phyloP scores from a whole-genome alignment of 306 rosid genomes.

The Vicia sativa region DNA sequence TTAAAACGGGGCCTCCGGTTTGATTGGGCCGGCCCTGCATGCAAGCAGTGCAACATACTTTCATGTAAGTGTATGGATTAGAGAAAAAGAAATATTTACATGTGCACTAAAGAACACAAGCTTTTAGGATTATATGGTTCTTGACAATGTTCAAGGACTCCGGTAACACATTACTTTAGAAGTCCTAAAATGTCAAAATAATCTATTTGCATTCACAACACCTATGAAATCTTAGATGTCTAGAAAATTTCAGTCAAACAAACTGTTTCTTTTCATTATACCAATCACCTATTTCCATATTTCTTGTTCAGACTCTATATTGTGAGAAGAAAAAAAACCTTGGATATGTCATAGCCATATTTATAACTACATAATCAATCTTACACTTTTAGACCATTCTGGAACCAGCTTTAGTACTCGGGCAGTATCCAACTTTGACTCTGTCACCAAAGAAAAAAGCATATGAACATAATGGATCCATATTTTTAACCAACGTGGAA shows the following conservation, averaged over 20 bases:
- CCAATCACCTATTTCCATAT: background rate
- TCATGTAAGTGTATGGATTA: conserved; percentile 7
- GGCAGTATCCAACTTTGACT: conserved; percentile 67
- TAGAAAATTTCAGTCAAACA: conserved; percentile 6
- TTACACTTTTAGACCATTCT: conserved; percentile 92
- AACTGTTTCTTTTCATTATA: background rate
- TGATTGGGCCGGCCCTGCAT: too few relatives aligned
- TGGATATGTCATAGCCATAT: conserved; percentile 18
- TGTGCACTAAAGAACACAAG: conserved; percentile 21
- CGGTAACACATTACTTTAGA: conserved; percentile 5
- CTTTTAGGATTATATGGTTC: conserved; percentile 21
- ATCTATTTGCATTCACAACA: conserved; percentile 24
- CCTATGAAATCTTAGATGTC: background rate
- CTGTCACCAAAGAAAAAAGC: conserved; percentile 49
- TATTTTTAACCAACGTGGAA: conserved; percentile 14
- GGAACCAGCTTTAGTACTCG: conserved; percentile 75
- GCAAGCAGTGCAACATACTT: conserved; percentile 24
- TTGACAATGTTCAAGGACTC: conserved; percentile 33
- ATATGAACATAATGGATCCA: conserved; percentile 33
- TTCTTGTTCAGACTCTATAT: conserved; percentile 15
- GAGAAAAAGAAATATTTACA: conserved; percentile 12
- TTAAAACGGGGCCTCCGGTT: too few relatives aligned
- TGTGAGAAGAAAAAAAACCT: background rate
- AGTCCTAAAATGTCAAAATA: conserved; percentile 22
- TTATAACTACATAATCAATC: conserved; percentile 40